Percentiles rank a stretch among this genome's conserved stretches.
phyloP scores from a whole-genome alignment of 768 basidiomycete genomes.

The Phlebiopsis flavidoalba region DNA sequence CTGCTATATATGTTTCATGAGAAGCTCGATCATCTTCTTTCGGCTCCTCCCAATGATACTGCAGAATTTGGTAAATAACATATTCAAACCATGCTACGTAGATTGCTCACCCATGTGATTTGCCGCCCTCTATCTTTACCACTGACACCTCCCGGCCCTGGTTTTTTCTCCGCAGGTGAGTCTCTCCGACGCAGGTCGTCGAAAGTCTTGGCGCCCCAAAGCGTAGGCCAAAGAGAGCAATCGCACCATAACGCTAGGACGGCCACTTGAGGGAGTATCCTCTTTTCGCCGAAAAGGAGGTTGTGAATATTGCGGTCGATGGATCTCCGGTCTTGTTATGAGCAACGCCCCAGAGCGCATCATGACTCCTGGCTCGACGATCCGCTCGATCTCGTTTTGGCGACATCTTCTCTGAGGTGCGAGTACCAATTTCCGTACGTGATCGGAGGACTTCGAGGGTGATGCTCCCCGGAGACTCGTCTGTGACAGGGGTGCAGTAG shows the following conservation, averaged over 20 bases:
- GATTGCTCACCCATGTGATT: background rate
- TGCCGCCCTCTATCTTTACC: background rate
- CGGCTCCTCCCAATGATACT: slow-evolving; percentile 2
- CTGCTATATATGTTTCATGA: too few species aligned
- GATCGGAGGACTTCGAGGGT: background rate
- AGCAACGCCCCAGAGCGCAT: background rate
- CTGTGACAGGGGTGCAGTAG: background rate
- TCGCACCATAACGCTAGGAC: background rate
- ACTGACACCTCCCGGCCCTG: background rate
- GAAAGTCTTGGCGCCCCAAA: background rate
- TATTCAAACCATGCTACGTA: background rate
- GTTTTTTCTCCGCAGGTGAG: background rate
- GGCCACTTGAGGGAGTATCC: background rate
- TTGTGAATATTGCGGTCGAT: background rate
- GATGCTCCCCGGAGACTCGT: background rate
- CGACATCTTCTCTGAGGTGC: background rate
- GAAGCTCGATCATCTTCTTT: background rate
- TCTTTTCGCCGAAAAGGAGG: background rate
- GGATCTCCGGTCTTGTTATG: background rate
- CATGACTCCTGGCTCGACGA: background rate
- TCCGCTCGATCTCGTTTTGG: background rate
- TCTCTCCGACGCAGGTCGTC: background rate
- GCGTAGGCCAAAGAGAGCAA: background rate
- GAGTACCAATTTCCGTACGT: background rate
- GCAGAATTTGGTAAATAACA: background rate